phyloP scores from a whole-genome alignment of 257 asterid genomes.

The Solanum ahanhuiri region DNA sequence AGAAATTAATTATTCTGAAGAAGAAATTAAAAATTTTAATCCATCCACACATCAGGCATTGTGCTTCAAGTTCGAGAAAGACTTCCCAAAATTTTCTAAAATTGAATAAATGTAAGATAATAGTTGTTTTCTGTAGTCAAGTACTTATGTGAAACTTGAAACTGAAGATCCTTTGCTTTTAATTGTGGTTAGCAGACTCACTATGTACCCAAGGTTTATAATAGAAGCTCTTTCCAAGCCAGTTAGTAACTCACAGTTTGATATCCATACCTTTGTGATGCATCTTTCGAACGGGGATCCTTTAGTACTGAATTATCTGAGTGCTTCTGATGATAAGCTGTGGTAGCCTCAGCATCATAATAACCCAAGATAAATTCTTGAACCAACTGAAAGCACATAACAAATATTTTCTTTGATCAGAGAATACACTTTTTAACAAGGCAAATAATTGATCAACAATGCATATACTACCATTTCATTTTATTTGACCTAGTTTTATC shows the following conservation, averaged over 20 bases:
- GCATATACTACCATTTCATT: background rate
- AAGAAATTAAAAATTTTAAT: background rate
- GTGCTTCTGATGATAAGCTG: conserved; percentile 59
- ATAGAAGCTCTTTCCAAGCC: background rate
- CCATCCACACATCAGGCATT: background rate
- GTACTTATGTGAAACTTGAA: background rate
- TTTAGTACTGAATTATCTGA: conserved; percentile 74
- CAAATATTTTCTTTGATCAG: background rate
- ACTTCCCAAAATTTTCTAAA: background rate
- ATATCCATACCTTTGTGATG: conserved; percentile 76
- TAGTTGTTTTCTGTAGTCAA: background rate
- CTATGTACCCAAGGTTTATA: background rate
- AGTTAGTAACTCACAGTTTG: background rate
- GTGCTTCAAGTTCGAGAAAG: background rate
- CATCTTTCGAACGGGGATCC: conserved; percentile 98
- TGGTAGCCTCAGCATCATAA: conserved; percentile 78
- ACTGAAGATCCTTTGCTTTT: background rate
- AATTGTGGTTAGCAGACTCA: background rate
- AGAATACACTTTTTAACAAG: background rate
- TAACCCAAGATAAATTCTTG: conserved; percentile 89
- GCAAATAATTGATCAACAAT: background rate
- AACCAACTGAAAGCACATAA: conserved; percentile 36
- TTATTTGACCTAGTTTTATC: background rate
- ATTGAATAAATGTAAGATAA: background rate
- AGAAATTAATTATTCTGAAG: background rate